A percentile compares a stretch with the other conserved stretches of the same genome.
These are phyloP conservation scores for Backusella tarrabulga DNA, from an alignment of 192 early-diverging fungal genomes.

Conservation along the genomic window DNA sequence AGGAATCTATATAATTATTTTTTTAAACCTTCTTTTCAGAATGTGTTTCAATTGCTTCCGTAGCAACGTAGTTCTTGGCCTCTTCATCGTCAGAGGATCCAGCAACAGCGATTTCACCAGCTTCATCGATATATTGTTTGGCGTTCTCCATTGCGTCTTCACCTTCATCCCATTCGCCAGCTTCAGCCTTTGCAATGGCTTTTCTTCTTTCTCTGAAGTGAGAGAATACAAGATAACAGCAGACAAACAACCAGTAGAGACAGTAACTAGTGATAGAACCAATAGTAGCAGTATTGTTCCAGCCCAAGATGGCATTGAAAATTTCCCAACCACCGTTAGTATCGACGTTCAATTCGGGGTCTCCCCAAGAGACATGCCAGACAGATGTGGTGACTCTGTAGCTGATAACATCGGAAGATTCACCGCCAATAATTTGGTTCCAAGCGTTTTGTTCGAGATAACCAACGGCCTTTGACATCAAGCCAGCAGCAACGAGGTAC, in stretches of 20 bases:
- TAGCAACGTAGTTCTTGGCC: background rate
- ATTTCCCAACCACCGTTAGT: conserved; percentile 64
- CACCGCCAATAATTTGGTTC: conserved; percentile 61
- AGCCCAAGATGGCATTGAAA: conserved; percentile 70
- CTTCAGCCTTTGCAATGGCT: conserved; percentile 9
- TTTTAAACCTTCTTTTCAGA: conserved; percentile 2
- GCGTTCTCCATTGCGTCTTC: conserved; percentile 29
- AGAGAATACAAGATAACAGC: conserved; percentile 45
- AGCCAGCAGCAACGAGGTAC: conserved; percentile 80
- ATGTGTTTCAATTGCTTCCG: background rate
- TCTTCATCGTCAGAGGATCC: background rate
- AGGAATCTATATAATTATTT: background rate
- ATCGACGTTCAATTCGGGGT: conserved; percentile 53
- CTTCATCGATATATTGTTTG: conserved; percentile 11
- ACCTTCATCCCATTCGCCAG: conserved; percentile 15
- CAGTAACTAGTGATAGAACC: conserved; percentile 77
- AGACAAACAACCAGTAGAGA: conserved; percentile 72
- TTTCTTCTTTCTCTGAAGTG: conserved; percentile 36
- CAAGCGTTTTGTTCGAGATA: conserved; percentile 68
- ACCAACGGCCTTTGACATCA: conserved; percentile 68
- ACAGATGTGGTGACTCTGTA: conserved; percentile 36
- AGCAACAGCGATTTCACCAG: conserved; percentile 15
- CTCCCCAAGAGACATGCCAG: conserved; percentile 39
- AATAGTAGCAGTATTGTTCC: conserved; percentile 73
- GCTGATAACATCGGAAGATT: conserved; percentile 53